phyloP scores from a whole-genome alignment of 140 eudicot genomes.

The Anethum foeniculum region DNA sequence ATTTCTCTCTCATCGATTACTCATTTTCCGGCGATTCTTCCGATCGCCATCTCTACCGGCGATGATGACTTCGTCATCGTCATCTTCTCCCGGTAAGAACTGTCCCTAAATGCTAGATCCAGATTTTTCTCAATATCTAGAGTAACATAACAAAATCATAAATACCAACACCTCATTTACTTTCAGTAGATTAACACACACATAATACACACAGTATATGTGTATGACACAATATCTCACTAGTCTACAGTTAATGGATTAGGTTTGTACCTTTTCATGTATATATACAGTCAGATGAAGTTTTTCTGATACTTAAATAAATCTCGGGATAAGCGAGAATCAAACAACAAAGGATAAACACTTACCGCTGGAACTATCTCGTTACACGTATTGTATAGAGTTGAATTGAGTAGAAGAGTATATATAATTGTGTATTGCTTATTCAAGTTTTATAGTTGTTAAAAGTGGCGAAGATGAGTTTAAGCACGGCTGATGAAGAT shows the following conservation, averaged over 20 bases:
- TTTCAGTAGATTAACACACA: not conserved
- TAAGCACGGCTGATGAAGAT: conserved; percentile 64
- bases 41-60: not conserved
- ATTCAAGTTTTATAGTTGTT: not conserved
- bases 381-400: not conserved
- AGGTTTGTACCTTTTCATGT: not conserved
- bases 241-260: not conserved
- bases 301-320: no score
- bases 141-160: not conserved
- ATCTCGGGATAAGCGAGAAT: no score
- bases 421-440: not conserved
- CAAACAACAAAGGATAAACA: no score
- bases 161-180: no score
- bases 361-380: no score
- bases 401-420: not conserved
- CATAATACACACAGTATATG: no score
- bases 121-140: not conserved
- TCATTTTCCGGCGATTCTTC: not conserved
- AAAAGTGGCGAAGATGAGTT: conserved; percentile 77
- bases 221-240: not conserved
- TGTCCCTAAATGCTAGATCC: not conserved
- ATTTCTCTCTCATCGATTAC: not conserved
- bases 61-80: not conserved
- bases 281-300: not conserved
- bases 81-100: conserved; percentile 10